Evolutionary conservation across 2,329 filamentous ascomycete species (phyloP), one percentile per base, ranked within the genome.

Genomic region (Exophiala spinifera): DNA sequence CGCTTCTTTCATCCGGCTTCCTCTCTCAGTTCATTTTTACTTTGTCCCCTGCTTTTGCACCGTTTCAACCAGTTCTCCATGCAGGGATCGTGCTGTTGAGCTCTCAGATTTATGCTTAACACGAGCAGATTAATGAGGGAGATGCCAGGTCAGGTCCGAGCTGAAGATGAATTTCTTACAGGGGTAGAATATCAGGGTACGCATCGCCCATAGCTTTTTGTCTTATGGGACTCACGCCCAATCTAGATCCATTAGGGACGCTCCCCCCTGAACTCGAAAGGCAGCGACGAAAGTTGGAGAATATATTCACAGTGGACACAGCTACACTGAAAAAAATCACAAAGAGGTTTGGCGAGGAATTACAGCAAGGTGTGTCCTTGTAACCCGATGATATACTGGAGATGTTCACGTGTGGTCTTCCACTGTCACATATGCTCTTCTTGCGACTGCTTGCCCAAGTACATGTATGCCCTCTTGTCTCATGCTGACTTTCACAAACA

Each of bases 251-350:
- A 3, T 4, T 23, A 21, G 40, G 14, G 6, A 14, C 21, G 6
- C 48, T 92, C 67, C 88, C 89, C 60, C 84, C 86, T 72, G 83
- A 88, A 70, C 81, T 94, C 59, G 74, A 86, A 67, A 68, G 74
- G 47, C 85, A 95, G 74, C 87, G 96, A 66, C 83, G 86, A 69
- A 76, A 80, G 57, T 78, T 96, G 17, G 90, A 95, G 74, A 80
- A 89, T 58, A 74, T 86, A 56, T 95, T 96, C 72, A 84, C 83
- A 4, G 80, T 96, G 28, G 79, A 85, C 54, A 80, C 79, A 0
- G 72, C 79, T 34, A 91, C 87, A 76, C 81, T 96, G 50, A 95
- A 95, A 79, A 74, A 82, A 53, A 92, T 96, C 68, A 90, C 88
- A n/a, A 77, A 87, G 36, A 89, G 94, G 69, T 96, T 96, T 67